Conservation (phyloP, 345 rosid species). For the Sisymbrium irio region DNA sequence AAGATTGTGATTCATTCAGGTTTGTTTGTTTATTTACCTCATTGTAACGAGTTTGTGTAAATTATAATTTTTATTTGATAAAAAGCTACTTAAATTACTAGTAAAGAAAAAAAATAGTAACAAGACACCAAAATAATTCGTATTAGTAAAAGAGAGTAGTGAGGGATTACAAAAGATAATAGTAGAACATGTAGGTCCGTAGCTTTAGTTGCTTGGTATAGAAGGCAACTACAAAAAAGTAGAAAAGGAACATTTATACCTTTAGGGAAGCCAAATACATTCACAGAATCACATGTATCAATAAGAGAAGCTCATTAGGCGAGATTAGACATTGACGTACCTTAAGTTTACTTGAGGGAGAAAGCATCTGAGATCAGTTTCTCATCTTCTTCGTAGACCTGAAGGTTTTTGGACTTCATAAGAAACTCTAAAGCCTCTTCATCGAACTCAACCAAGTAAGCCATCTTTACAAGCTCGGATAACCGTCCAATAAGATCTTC, state of each 20-base stretch:
- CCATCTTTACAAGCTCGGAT: conserved; percentile 58
- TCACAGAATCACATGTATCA: too few relatives aligned
- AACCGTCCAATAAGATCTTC: conserved; percentile 47
- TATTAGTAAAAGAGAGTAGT: too few relatives aligned
- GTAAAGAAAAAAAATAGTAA: background rate
- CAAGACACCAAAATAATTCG: background rate
- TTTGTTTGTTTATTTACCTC: conserved; percentile 14
- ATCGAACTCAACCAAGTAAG: conserved; percentile 47
- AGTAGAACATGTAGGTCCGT: too few relatives aligned
- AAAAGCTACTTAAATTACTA: background rate
- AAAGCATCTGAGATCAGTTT: conserved; percentile 44
- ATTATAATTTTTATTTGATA: conserved; percentile 12
- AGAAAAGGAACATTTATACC: too few relatives aligned
- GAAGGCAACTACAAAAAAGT: too few relatives aligned
- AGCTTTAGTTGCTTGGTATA: too few relatives aligned
- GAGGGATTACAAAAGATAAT: too few relatives aligned
- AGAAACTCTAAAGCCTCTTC: conserved; percentile 51
- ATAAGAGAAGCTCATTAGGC: too few relatives aligned
- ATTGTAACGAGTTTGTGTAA: conserved; percentile 29
- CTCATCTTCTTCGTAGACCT: conserved; percentile 48
- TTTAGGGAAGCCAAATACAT: too few relatives aligned
- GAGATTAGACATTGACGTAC: background rate
- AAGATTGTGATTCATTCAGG: conserved; percentile 13
- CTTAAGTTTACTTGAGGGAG: conserved; percentile 18
- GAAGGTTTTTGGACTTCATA: conserved; percentile 56